A percentile compares a stretch with the other conserved stretches of the same genome.
Conservation (phyloP, 176 grass and related monocot species). For the Bolboschoenus planiculmis region DNA sequence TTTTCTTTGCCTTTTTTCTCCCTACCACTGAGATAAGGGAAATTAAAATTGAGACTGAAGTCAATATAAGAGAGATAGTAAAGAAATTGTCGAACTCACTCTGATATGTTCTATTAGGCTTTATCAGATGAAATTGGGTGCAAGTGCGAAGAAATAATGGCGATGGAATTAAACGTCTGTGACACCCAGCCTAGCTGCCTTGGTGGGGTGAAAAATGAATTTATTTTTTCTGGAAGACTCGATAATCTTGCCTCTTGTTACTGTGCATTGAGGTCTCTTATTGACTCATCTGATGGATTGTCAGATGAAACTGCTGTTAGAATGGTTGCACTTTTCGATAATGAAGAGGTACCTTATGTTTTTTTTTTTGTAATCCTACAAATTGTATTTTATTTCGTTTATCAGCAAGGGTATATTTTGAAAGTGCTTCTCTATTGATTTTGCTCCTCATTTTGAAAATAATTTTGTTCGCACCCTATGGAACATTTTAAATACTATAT, state of each 20-base stretch:
- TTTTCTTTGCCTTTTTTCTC: background rate
- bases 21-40: background rate
- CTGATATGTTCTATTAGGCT: slow-evolving; percentile 30
- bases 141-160: slow-evolving; percentile 65
- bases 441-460: background rate
- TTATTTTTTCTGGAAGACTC: slow-evolving; percentile 93
- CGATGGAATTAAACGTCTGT: slow-evolving; percentile 89
- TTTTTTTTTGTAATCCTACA: background rate
- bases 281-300: slow-evolving; percentile 64
- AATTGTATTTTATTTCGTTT: background rate
- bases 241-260: slow-evolving; percentile 98
- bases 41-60: background rate
- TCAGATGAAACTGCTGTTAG: slow-evolving; percentile 70
- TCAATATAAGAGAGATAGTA: slow-evolving; percentile 6
- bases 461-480: background rate
- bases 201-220: slow-evolving; percentile 77
- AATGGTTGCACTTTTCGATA: slow-evolving; percentile 96
- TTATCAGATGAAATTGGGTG: slow-evolving; percentile 82
- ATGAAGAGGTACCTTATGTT: slow-evolving; percentile 66
- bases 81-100: slow-evolving; percentile 2
- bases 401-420: background rate
- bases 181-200: slow-evolving; percentile 91
- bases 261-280: slow-evolving; percentile 77
- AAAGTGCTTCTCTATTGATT: background rate
- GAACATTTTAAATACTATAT: background rate